These are phyloP conservation scores for Pontederia paniculata DNA, from an alignment of 176 grass and related monocot genomes.

Conservation along the genomic window DNA sequence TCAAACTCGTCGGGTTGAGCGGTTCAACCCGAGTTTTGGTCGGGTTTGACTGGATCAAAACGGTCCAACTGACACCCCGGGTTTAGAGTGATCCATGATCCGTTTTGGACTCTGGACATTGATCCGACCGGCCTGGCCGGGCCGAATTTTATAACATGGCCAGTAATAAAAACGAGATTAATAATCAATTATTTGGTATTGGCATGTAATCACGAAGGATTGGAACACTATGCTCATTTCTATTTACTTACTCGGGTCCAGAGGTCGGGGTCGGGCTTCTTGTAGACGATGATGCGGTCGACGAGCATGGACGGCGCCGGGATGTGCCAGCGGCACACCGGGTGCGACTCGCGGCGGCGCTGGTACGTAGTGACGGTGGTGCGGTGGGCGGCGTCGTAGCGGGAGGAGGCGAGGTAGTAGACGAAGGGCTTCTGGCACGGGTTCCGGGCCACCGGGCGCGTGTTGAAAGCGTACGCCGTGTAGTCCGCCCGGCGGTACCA, in stretches of 20 bases:
- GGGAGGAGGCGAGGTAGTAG: slow-evolving; percentile 48
- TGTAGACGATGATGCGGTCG: slow-evolving; percentile 60
- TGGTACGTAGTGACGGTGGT: slow-evolving; percentile 70
- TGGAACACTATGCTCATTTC: too few relatives aligned
- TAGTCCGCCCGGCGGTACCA: slow-evolving; percentile 82
- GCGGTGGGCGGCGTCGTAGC: slow-evolving; percentile 48
- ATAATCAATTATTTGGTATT: too few relatives aligned
- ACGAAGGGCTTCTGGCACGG: slow-evolving; percentile 46
- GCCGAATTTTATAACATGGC: too few relatives aligned
- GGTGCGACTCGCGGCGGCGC: slow-evolving; percentile 37
- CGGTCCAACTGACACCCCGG: too few relatives aligned
- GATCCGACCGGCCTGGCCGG: too few relatives aligned
- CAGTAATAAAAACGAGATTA: too few relatives aligned
- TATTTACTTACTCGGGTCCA: slow-evolving; percentile 50
- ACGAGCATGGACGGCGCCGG: slow-evolving; percentile 47
- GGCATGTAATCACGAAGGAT: too few relatives aligned
- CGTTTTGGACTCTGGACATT: too few relatives aligned
- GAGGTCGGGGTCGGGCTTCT: slow-evolving; percentile 72
- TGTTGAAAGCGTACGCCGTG: slow-evolving; percentile 92
- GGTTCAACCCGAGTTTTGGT: too few relatives aligned
- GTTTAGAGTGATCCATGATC: too few relatives aligned
- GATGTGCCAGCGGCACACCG: slow-evolving; percentile 62
- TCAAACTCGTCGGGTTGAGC: not conserved
- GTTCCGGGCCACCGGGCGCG: slow-evolving; percentile 52
- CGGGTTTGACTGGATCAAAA: too few relatives aligned